These are phyloP conservation scores for Kwoniella botswanensis DNA, from an alignment of 768 basidiomycete genomes.

Conservation along the genomic window DNA sequence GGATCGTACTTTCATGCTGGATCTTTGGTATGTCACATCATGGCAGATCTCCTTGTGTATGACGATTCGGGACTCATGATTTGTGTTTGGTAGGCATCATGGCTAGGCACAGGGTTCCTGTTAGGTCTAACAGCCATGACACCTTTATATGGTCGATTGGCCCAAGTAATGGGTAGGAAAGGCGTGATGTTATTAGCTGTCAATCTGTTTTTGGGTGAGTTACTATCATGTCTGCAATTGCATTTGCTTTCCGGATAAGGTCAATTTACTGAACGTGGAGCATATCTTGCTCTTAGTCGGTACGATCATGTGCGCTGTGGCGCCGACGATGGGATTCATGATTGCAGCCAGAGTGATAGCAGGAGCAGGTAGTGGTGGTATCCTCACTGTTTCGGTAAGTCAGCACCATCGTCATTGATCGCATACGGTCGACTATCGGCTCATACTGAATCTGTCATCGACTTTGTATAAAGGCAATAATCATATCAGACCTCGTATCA, in stretches of 20 bases:
- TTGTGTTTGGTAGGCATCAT: conserved; percentile 30
- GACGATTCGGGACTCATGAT: not conserved
- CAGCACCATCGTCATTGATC: too few species aligned
- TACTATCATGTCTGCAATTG: not conserved
- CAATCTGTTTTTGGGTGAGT: conserved; percentile 33
- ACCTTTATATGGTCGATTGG: conserved; percentile 45
- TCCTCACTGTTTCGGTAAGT: conserved; percentile 47
- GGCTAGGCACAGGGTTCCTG: conserved; percentile 47
- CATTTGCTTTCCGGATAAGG: not conserved
- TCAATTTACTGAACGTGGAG: too few species aligned
- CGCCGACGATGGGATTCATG: conserved; percentile 39
- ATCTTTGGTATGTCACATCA: conserved; percentile 33
- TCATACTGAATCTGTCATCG: not conserved
- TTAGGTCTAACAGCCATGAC: conserved; percentile 50
- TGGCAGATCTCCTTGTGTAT: not conserved
- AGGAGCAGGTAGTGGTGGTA: conserved; percentile 43
- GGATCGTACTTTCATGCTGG: conserved; percentile 49
- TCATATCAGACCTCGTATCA: conserved; percentile 50
- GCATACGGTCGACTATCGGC: too few species aligned
- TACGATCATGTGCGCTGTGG: conserved; percentile 39
- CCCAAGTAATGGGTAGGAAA: conserved; percentile 39
- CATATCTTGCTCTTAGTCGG: conserved; percentile 21
- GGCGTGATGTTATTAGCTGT: conserved; percentile 40
- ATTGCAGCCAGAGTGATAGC: conserved; percentile 38
- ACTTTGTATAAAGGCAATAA: conserved; percentile 38